Conservation (phyloP, 2,329 filamentous ascomycete genomes). For the Aspergillus cejpii region DNA sequence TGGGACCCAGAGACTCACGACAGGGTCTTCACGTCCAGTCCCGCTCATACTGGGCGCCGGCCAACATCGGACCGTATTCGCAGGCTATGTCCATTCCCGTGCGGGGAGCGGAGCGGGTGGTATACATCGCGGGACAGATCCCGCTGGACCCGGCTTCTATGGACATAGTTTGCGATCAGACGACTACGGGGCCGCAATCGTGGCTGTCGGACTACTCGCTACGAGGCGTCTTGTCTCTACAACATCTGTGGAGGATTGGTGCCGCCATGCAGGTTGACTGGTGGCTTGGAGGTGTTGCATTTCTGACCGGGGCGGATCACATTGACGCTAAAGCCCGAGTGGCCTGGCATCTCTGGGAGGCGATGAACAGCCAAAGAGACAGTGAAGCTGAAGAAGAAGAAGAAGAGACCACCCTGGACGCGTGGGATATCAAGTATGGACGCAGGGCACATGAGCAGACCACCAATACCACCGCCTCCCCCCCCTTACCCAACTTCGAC, state of each 20-base stretch:
- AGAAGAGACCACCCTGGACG: slow-evolving; percentile 44
- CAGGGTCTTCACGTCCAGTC: slow-evolving; percentile 79
- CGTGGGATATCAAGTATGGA: slow-evolving; percentile 51
- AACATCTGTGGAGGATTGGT: slow-evolving; percentile 84
- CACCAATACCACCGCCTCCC: slow-evolving; percentile 16
- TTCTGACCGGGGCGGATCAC: slow-evolving; percentile 50
- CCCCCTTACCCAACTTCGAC: slow-evolving; percentile 24
- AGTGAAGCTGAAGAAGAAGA: slow-evolving; percentile 39
- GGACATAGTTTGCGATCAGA: slow-evolving; percentile 39
- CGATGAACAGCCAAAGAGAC: slow-evolving; percentile 25
- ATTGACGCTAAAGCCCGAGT: slow-evolving; percentile 31
- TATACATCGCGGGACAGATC: slow-evolving; percentile 84
- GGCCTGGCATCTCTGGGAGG: slow-evolving; percentile 44
- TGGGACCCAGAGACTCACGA: slow-evolving; percentile 27
- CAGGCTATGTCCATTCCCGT: slow-evolving; percentile 59
- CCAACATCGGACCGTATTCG: slow-evolving; percentile 95
- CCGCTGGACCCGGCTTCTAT: slow-evolving; percentile 77
- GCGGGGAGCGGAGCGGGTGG: slow-evolving; percentile 31
- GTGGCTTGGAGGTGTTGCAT: slow-evolving; percentile 71
- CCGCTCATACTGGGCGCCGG: slow-evolving; percentile 92
- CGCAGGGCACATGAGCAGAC: slow-evolving; percentile 44
- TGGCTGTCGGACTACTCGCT: slow-evolving; percentile 42
- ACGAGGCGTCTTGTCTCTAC: slow-evolving; percentile 66
- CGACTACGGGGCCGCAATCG: slow-evolving; percentile 12
- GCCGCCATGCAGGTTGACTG: slow-evolving; percentile 62